Conservation (phyloP, 2,329 filamentous ascomycete genomes). For the Xylaria sp. region DNA sequence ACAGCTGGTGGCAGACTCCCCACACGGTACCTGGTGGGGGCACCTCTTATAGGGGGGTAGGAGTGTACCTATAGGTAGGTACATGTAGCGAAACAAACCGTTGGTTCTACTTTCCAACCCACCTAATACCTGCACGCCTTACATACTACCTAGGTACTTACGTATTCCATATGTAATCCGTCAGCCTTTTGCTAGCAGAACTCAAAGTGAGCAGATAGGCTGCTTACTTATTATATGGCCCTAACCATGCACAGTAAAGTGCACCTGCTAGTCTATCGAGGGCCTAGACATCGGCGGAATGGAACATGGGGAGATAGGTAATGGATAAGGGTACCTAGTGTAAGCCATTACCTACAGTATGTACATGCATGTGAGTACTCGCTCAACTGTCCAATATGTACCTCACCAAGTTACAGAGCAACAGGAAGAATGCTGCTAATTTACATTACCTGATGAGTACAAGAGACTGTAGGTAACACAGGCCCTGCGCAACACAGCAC, state of each 20-base stretch:
- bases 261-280: not conserved
- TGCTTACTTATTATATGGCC: conserved; percentile 1
- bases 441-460: not conserved
- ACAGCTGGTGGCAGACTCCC: too few relatives aligned
- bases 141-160: not conserved
- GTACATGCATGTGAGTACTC: not conserved
- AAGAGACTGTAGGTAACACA: not conserved
- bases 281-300: conserved; percentile 18
- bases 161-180: not conserved
- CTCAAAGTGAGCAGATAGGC: not conserved
- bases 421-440: not conserved
- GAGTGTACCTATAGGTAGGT: not conserved
- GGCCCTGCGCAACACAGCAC: not conserved
- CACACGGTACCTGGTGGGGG: too few relatives aligned
- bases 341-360: conserved; percentile 35
- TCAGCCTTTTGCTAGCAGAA: conserved; percentile 13
- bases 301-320: conserved; percentile 8
- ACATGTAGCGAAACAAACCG: not conserved
- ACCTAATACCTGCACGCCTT: not conserved
- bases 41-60: too few relatives aligned
- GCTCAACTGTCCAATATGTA: not conserved
- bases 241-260: conserved; percentile 17
- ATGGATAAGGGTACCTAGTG: conserved; percentile 26
- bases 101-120: not conserved
- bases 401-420: not conserved